Evolutionary conservation across 2,329 filamentous ascomycete genomes (phyloP).

Genomic region (Zymoseptoria tritici): DNA sequence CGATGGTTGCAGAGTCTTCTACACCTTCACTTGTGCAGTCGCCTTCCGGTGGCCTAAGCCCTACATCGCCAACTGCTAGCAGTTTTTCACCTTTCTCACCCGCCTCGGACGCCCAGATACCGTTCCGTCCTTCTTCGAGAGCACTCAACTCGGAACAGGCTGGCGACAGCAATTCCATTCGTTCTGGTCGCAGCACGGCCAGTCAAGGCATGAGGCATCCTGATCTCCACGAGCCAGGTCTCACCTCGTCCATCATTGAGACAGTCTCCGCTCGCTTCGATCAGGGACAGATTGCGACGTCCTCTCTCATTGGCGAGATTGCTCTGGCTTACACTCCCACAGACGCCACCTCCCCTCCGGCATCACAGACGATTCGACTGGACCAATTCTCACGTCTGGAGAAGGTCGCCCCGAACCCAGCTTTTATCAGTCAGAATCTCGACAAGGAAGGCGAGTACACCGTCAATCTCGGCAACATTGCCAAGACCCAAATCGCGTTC

Average conservation of each 20-base stretch:
- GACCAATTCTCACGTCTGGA: constrained; percentile 85
- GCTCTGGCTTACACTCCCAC: constrained; percentile 72
- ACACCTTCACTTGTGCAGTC: not conserved
- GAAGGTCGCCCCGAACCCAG: constrained; percentile 86
- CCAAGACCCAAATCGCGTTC: constrained; percentile 69
- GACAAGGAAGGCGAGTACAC: constrained; percentile 72
- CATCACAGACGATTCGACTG: constrained; percentile 63
- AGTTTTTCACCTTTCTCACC: not conserved
- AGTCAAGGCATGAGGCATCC: constrained; percentile 63
- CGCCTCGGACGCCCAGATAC: constrained; percentile 2
- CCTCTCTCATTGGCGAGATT: constrained; percentile 77
- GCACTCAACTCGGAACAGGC: constrained; percentile 48
- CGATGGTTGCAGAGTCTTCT: not conserved
- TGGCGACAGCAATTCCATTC: constrained; percentile 79
- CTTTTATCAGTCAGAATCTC: constrained; percentile 67
- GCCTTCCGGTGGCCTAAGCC: not conserved
- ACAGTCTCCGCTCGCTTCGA: constrained; percentile 82
- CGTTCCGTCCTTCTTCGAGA: constrained; percentile 22
- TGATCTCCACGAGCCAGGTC: constrained; percentile 68
- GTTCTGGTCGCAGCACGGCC: constrained; percentile 68
- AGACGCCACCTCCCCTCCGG: constrained; percentile 36
- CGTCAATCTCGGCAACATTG: constrained; percentile 64
- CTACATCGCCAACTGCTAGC: not conserved
- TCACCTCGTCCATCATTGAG: constrained; percentile 86
- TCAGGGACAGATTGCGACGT: constrained; percentile 60